A percentile compares a stretch with the other conserved stretches of the same genome.
phyloP scores from a whole-genome alignment of 2,329 filamentous ascomycete species.

The Elsinoe batatas region DNA sequence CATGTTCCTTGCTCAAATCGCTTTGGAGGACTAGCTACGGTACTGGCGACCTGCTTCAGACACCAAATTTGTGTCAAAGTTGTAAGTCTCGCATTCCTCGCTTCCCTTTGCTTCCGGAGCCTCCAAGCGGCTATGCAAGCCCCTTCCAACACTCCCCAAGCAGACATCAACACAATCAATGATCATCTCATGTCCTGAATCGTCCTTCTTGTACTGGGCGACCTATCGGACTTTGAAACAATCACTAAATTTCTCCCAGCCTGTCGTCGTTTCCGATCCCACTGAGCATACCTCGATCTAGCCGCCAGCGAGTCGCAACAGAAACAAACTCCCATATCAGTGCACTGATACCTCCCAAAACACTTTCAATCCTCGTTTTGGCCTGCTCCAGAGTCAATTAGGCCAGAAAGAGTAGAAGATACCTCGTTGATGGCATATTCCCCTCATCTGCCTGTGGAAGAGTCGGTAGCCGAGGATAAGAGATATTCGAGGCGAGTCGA shows the following conservation, averaged over 20 bases:
- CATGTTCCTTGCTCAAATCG: slow-evolving; percentile 4
- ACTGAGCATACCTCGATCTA: background rate
- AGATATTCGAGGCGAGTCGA: slow-evolving; percentile 3
- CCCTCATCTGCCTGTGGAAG: slow-evolving; percentile 4
- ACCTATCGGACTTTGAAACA: background rate
- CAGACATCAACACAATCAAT: slow-evolving; percentile 7
- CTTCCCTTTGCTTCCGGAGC: slow-evolving; percentile 5
- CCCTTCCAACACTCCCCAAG: slow-evolving; percentile 4
- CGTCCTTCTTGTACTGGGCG: background rate
- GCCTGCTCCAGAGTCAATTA: background rate
- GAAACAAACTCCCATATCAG: background rate
- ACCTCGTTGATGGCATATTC: slow-evolving; percentile 10
- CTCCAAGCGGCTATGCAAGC: slow-evolving; percentile 8
- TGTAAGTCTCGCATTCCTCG: slow-evolving; percentile 12
- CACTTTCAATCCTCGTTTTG: background rate
- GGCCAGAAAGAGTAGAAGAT: background rate
- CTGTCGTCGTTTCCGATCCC: background rate
- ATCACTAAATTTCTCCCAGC: background rate
- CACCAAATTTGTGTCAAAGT: background rate
- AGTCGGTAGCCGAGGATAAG: slow-evolving; percentile 13
- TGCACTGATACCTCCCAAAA: background rate
- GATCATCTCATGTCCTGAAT: slow-evolving; percentile 8
- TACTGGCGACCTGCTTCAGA: slow-evolving; percentile 11
- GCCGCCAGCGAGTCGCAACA: slow-evolving; percentile 3
- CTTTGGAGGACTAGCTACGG: background rate